phyloP scores from a whole-genome alignment of 2,329 filamentous ascomycete genomes.

The Hawksworthiomyces lignivorus region DNA sequence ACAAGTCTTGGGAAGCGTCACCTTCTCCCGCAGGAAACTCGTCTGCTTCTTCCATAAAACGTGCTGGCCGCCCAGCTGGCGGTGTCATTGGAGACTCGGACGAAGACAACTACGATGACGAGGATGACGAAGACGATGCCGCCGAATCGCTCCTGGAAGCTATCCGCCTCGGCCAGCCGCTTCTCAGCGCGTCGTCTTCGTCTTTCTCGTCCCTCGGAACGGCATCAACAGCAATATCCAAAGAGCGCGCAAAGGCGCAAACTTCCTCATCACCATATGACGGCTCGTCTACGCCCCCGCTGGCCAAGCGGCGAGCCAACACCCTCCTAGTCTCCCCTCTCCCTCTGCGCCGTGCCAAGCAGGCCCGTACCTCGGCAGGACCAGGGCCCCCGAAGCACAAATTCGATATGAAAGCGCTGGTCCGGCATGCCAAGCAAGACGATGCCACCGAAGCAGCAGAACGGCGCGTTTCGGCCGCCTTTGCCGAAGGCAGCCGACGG shows the following conservation, averaged over 20 bases:
- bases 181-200: neutral
- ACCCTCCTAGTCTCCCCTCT: conserved; percentile 32
- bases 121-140: neutral
- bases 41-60: neutral
- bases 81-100: conserved; percentile 11
- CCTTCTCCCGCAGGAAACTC: neutral
- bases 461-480: conserved; percentile 31
- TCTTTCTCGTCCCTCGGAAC: neutral
- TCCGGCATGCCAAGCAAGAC: conserved; percentile 52
- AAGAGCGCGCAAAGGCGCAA: too few species aligned
- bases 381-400: conserved; percentile 44
- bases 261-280: conserved; percentile 2
- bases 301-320: conserved; percentile 11
- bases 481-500: conserved; percentile 20
- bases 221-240: neutral
- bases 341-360: conserved; percentile 25
- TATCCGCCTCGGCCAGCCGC: neutral
- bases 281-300: conserved; percentile 6
- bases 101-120: conserved; percentile 4
- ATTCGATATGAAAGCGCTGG: conserved; percentile 55
- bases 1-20: neutral
- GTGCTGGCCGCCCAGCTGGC: neutral
- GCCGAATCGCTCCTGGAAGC: conserved; percentile 7
- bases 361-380: conserved; percentile 2
- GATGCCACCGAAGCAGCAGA: conserved; percentile 51